phyloP scores from a whole-genome alignment of 2,329 filamentous ascomycete genomes.

The Exophiala spinifera region DNA sequence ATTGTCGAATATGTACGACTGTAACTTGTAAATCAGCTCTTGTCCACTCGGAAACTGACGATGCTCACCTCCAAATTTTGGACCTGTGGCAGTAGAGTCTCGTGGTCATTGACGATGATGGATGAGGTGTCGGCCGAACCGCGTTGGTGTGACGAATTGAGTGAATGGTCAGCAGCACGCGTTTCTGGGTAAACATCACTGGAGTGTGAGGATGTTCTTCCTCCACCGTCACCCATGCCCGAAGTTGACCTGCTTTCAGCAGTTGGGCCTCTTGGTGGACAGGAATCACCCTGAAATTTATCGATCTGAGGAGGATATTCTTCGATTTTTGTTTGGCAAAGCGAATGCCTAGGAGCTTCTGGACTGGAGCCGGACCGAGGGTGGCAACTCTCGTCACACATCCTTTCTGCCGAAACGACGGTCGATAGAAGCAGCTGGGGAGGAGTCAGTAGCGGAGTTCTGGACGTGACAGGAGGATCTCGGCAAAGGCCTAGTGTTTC shows the following conservation, averaged over 20 bases:
- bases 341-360: background rate
- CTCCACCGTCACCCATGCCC: no score
- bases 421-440: no score
- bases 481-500: background rate
- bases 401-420: no score
- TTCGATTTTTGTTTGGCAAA: no score
- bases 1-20: background rate
- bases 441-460: constrained; percentile 11
- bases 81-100: background rate
- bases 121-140: background rate
- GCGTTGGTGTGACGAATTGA: background rate
- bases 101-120: background rate
- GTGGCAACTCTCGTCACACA: no score
- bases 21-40: background rate
- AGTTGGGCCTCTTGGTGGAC: no score
- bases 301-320: no score
- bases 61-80: background rate
- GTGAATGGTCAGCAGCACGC: background rate
- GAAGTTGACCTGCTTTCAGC: no score
- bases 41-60: background rate
- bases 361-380: no score
- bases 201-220: no score
- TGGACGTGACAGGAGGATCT: constrained; percentile 5
- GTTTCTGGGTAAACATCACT: background rate
- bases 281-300: no score